Evolutionary conservation across 495 filamentous ascomycete species (phyloP), one percentile per base, ranked within the genome.

Genomic region (Immersiella caudata): DNA sequence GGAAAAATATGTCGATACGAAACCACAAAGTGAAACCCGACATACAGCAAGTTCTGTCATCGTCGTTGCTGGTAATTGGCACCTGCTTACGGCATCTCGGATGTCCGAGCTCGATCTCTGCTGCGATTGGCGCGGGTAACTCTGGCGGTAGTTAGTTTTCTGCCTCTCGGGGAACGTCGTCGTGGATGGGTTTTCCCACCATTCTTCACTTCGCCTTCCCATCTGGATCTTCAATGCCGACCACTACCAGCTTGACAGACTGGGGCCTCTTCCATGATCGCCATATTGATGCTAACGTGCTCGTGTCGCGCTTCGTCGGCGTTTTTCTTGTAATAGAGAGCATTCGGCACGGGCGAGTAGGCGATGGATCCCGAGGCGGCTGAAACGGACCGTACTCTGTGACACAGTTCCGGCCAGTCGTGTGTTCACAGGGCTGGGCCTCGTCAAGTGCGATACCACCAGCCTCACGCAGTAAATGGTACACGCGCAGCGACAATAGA

Each of bases 351-450:
- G 3, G 29, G 29, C 29, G 29, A 33, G 20, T 9, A 54, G 51
- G 20, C 7, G 24, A 54, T 18, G 24, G 20, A 24, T 54, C 51
- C 16, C 20, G 51, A 54, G 24, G 51, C 51, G 51, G 51, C 51
- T 54, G 51, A 54, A 54, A 40, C 40, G 33, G 11, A 27, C 50
- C 62, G 25, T 26, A 29, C 26, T 40, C 51, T 58, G 62, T 65
- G 57, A 57, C 62, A 65, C 29, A 16, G 52, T 40, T 22, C 62
- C 36, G 62, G 46, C 57, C 62, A 33, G 29, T 65, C 21, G 51
- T 27, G 46, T 56, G 51, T 57, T 65, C 27, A 40, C 50, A 65
- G 52, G 62, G 27, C 50, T 40, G 29, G 29, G 29, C 8, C 29
- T 33, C 29, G 29, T 33, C 29, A 8, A 33, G 8, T 33, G 29